Base-by-base conservation (phyloP, 306 rosid species). In the Purshia tridentata region DNA sequence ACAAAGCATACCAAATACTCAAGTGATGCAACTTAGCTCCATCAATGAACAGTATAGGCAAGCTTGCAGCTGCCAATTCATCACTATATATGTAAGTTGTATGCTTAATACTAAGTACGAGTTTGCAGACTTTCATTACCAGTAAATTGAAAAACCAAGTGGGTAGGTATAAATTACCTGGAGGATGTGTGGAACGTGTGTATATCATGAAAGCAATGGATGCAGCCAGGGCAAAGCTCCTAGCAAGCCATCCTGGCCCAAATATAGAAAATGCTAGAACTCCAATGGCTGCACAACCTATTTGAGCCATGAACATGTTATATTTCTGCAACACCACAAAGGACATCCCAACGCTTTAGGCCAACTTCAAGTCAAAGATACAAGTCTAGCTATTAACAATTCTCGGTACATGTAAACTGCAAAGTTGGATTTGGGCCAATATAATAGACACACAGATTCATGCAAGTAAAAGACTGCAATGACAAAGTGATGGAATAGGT, bases 231-330 rank as follows among this genome's bases (percentile, higher is more conserved):
- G 89, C 86, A 73, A 77, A 67, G 73, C 95, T 85, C 79, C 88
- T 78, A n/a, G 98, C 91, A 29, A 88, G 80, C 98, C 88, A 94
- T 59, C 98, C 97, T 2, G 98, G 95, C 56, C 97, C 98, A 18
- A 91, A 80, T 14, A 88, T 5, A 46, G 90, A 70, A 73, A 89
- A 77, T 40, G 97, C 90, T 59, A 81, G 19, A 1, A 91, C 98
- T 12, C 98, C 97, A 37, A 94, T 88, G 74, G 89, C 92, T 57
- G 98, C 96, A 67, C 98, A 89, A 18, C 97, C 98, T 67, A 91
- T 89, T 78, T 94, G 98, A 37, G 98, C 90, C 86, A 88, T 80
- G 78, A 94, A 89, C 81, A 94, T 66, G 44, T 79, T 94, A 86
- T 91, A 94, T 77, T 89, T 91, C 98, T 94, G 92, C 85, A 86